These are phyloP conservation scores for Priceomyces carsonii DNA, from an alignment of 805 yeast species.

Conservation along the genomic window DNA sequence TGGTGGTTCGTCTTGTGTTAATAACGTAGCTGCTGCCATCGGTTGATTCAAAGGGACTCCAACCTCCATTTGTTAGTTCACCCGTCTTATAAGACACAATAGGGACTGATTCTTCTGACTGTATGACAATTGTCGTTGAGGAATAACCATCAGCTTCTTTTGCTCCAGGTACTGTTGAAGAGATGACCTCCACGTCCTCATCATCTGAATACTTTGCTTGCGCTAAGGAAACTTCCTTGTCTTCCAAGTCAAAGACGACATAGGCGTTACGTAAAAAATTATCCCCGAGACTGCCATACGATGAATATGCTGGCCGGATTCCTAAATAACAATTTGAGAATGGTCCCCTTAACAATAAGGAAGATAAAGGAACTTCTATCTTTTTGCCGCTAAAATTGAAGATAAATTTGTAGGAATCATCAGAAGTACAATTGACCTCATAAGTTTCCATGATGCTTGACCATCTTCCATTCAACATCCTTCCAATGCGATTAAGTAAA, in stretches of 20 bases:
- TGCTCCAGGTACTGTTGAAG: conserved; percentile 51
- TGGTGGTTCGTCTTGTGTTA: too few relatives aligned
- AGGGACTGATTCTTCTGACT: conserved; percentile 10
- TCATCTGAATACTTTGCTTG: conserved; percentile 25
- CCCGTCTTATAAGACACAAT: conserved; percentile 15
- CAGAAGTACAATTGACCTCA: conserved; percentile 39
- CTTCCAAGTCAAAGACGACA: conserved; percentile 63
- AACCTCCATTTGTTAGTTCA: too few relatives aligned
- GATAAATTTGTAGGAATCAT: conserved; percentile 25
- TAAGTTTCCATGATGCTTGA: conserved; percentile 45
- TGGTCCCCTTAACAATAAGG: conserved; percentile 8
- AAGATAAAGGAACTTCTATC: conserved; percentile 7
- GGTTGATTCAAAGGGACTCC: too few relatives aligned
- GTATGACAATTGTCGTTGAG: too few relatives aligned
- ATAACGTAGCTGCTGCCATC: too few relatives aligned
- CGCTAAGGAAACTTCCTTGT: conserved; percentile 54
- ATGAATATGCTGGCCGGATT: too few relatives aligned
- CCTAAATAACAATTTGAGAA: conserved; percentile 25
- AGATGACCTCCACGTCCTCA: conserved; percentile 47
- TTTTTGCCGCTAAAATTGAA: conserved; percentile 9
- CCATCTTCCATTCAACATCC: conserved; percentile 41
- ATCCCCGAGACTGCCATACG: too few relatives aligned
- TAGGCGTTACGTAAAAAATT: conserved; percentile 62
- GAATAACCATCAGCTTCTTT: conserved; percentile 44
- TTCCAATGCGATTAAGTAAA: conserved; percentile 33